These are phyloP conservation scores for Cucurbita pepo DNA, from an alignment of 306 rosid genomes.

Conservation along the genomic window DNA sequence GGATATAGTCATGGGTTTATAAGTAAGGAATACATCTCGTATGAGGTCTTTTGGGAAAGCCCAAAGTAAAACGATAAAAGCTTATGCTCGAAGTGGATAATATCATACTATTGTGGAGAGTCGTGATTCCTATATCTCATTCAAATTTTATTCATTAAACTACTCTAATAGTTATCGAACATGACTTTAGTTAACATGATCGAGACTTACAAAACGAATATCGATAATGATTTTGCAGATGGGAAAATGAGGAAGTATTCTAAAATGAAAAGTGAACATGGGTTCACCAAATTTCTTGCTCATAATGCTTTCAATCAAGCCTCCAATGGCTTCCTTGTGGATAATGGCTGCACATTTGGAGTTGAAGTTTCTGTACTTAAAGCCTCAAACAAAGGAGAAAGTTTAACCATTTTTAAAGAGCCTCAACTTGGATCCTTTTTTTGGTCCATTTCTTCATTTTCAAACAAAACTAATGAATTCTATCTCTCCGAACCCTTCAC, in stretches of 20 bases:
- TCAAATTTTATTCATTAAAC: no score
- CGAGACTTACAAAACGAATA: neutral
- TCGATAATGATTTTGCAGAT: neutral
- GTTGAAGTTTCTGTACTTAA: slow-evolving; percentile 2
- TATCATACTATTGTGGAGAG: no score
- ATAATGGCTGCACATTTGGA: neutral
- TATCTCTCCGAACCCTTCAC: neutral
- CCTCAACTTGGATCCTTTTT: neutral
- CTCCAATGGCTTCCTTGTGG: slow-evolving; percentile 2
- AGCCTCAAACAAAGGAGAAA: neutral
- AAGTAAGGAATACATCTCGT: no score
- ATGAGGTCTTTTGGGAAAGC: no score
- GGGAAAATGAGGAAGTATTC: neutral
- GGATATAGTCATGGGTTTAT: no score
- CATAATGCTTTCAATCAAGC: neutral
- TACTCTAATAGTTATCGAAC: no score
- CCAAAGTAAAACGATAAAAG: no score
- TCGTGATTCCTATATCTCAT: no score
- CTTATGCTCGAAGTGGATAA: no score
- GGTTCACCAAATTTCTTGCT: neutral
- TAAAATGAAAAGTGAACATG: slow-evolving; percentile 1
- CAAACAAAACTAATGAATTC: neutral
- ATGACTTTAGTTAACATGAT: neutral
- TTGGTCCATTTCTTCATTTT: neutral
- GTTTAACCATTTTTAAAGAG: neutral